Base-by-base conservation (phyloP, 345 rosid genomes). In the Ricinus communis region DNA sequence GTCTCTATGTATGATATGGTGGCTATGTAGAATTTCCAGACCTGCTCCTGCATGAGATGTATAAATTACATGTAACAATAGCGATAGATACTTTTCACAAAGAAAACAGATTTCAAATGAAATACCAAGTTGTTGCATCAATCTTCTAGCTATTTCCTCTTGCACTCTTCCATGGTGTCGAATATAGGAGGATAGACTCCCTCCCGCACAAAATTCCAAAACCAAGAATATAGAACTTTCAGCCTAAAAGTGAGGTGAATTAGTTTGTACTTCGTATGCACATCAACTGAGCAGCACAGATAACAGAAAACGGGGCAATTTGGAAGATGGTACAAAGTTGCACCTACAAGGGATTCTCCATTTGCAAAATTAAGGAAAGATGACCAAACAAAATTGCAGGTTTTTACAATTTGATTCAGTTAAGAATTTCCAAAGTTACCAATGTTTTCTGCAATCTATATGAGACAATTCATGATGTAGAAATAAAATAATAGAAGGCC, bases 61-160 rank as follows among this genome's bases (percentile, higher is more conserved):
- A 43, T 3, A 11, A 43, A 65, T 10, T 2, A 13, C 11, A 68
- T 45, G 31, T 2, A 45, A 50, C 0, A 55, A 43, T n/a, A 59
- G 15, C 71, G 36, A 28, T 40, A 45, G 18, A 52, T 14, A 52
- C 0, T 56, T 4, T 43, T 8, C 21, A 49, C 22, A 21, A 33
- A 8, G 24, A 73, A 40, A 9, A 8, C 28, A 51, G n/a, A 31
- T 30, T 4, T 59, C 31, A 65, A 54, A 59, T 10, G 51, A 66
- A 57, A 67, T 77, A 90, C 91, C 88, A 47, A 91, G 83, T 66
- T 91, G 91, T 79, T 81, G 83, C 82, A 87, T 74, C 67, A 91
- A 87, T 62, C 80, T 82, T 68, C 75, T 85, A 11, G 89, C 88
- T 36, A 76, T 68, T 36, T 76, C 68, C 78, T 91, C 83, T 62